Conservation (phyloP, 176 grass and related monocot genomes). For the Eleusine indica region DNA sequence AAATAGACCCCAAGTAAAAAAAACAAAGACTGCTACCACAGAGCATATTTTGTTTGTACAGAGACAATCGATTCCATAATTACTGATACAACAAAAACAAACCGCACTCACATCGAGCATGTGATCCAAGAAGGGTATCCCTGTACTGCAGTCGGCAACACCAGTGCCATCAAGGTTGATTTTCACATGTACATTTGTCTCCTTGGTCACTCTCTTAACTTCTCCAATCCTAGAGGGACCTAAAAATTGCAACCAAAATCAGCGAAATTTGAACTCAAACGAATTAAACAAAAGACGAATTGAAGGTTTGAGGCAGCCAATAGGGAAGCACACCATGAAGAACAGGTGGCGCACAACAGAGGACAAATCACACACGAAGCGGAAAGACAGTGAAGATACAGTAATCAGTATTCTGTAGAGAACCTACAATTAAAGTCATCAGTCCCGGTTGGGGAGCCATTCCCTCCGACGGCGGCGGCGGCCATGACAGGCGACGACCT, state of each 20-base stretch:
- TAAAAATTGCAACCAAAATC: slow-evolving; percentile 6
- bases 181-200: slow-evolving; percentile 87
- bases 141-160: slow-evolving; percentile 63
- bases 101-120: slow-evolving; percentile 80
- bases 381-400: neutral
- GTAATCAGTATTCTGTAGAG: neutral
- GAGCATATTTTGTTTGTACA: neutral
- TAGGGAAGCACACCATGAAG: neutral
- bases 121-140: slow-evolving; percentile 94
- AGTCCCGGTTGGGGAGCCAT: slow-evolving; percentile 9
- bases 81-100: neutral
- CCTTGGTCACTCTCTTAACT: slow-evolving; percentile 82
- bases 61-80: neutral
- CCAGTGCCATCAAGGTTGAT: slow-evolving; percentile 91
- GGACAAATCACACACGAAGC: slow-evolving; percentile 1
- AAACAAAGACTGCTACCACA: neutral
- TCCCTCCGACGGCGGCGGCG: slow-evolving; percentile 30
- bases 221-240: slow-evolving; percentile 61
- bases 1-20: neutral
- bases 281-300: neutral
- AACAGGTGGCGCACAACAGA: neutral
- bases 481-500: slow-evolving; percentile 10
- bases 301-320: neutral
- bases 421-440: slow-evolving; percentile 22
- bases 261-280: neutral